Percentiles rank a stretch among this genome's conserved stretches.
Evolutionary conservation across 352 stramenopile species (phyloP).

Genomic region (Thraustochytrium striatum): DNA sequence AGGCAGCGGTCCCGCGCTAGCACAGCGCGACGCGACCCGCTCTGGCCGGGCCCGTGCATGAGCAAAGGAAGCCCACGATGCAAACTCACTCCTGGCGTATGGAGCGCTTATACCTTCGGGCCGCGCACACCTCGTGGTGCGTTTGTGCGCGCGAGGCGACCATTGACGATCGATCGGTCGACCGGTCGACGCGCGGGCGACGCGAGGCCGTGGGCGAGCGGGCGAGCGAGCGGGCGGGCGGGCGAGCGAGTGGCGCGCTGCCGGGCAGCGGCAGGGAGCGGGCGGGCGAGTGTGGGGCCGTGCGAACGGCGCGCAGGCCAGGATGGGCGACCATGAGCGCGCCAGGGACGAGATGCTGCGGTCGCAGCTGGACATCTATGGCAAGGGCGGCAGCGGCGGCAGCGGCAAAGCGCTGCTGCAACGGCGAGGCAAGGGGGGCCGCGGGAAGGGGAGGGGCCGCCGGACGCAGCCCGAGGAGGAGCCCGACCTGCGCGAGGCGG

Average conservation of each 20-base stretch:
- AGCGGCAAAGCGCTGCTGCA: slow-evolving; percentile 19
- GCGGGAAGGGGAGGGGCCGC: not conserved
- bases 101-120: too few relatives aligned
- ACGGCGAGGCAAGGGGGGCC: not conserved
- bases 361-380: slow-evolving; percentile 29
- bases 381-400: not conserved
- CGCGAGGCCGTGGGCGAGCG: not conserved
- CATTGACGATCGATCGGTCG: too few relatives aligned
- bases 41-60: too few relatives aligned
- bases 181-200: too few relatives aligned
- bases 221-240: not conserved
- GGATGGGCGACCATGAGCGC: too few relatives aligned
- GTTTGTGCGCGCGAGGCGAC: too few relatives aligned
- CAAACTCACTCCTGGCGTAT: too few relatives aligned
- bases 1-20: too few relatives aligned
- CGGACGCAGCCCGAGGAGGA: not conserved
- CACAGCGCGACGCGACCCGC: too few relatives aligned
- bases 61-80: too few relatives aligned
- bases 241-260: not conserved
- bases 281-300: not conserved
- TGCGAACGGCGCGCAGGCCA: too few relatives aligned
- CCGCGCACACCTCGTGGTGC: too few relatives aligned
- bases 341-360: slow-evolving; percentile 14
- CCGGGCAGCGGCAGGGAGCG: not conserved
- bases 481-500: not conserved